Evolutionary conservation across 1,139 yeast species (phyloP).

Genomic region (Meyerozyma sp.): DNA sequence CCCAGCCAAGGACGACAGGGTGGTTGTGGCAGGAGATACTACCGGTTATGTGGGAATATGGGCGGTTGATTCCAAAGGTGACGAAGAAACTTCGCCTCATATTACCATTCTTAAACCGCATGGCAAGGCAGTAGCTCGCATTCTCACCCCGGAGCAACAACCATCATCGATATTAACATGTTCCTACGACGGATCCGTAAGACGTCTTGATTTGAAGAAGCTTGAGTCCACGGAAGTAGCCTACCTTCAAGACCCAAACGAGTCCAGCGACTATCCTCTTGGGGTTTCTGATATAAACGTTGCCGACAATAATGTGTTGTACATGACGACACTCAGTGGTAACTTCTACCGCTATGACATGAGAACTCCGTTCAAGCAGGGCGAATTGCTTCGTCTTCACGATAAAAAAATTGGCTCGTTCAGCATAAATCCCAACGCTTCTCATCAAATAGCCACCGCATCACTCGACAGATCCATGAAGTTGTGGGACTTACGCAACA

Average conservation of each 20-base stretch:
- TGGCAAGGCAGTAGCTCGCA: constrained; percentile 64
- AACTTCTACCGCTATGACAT: constrained; percentile 68
- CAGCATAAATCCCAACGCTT: constrained; percentile 59
- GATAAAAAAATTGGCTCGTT: constrained; percentile 93
- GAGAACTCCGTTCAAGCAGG: constrained; percentile 38
- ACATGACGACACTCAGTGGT: constrained; percentile 75
- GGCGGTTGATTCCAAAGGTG: constrained; percentile 51
- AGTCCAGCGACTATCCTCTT: constrained; percentile 26
- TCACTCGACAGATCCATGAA: constrained; percentile 81
- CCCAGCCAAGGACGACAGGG: constrained; percentile 57
- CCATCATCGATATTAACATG: constrained; percentile 58
- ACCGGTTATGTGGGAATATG: constrained; percentile 83
- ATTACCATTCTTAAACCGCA: constrained; percentile 66
- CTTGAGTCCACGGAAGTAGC: constrained; percentile 55
- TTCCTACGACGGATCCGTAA: constrained; percentile 83
- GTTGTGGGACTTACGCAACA: constrained; percentile 77
- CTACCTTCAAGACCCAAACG: constrained; percentile 47
- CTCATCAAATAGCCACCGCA: constrained; percentile 71
- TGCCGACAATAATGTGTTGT: constrained; percentile 45
- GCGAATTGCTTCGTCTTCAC: constrained; percentile 53
- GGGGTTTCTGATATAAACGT: constrained; percentile 64
- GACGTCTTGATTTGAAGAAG: constrained; percentile 63
- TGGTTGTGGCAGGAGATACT: constrained; percentile 84
- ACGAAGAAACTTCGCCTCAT: constrained; percentile 43
- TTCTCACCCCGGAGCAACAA: constrained; percentile 46